Base-by-base conservation (phyloP, 2,329 filamentous ascomycete species). In the Keithomyces neogunnii region DNA sequence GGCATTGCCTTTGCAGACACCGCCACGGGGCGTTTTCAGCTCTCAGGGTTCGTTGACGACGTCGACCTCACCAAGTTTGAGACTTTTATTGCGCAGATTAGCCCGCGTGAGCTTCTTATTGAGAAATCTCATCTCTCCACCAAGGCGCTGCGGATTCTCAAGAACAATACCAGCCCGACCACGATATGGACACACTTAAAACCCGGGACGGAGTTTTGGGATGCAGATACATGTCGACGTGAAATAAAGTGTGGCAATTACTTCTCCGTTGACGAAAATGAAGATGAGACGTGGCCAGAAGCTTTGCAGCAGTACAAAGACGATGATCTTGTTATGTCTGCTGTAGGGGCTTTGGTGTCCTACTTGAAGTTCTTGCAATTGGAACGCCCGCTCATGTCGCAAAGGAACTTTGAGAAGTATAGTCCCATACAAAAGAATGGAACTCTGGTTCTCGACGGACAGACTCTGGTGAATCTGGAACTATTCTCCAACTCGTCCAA, bases 381-480 rank as follows among this genome's bases (percentile, higher is more conserved):
- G 29, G 93, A 99, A 64, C 81, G 84, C 19, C 89, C 88, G 51
- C 74, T 97, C 5, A 75, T 99, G 42, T 95, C 89, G 0, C 87
- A 96, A 59, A 86, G 88, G 56, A 96, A 95, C 64, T 96, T 99
- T 63, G 81, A 84, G 49, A 86, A 84, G 77, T 99, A 99, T 66
- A 90, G 87, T 63, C 93, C 93, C 0, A 97, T 99, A 48, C 81
- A 82, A 51, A 86, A 86, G 62, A 95, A 96, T 64, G 89, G 90
- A 10, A 97, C 89, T 32, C 73, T 99, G 44, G 86, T 99, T 8
- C 78, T 99, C 1, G 93, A 99, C 60, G 93, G 93, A 1, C 93
- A 99, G 65, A 97, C 91, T 28, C 76, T 99, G 59, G 95, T 95
- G 74, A 99, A 99, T 62, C 82, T 99, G n/a, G 93, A 99, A 65